phyloP scores from a whole-genome alignment of 108 stramenopile genomes.

The Epipyxis sp. region DNA sequence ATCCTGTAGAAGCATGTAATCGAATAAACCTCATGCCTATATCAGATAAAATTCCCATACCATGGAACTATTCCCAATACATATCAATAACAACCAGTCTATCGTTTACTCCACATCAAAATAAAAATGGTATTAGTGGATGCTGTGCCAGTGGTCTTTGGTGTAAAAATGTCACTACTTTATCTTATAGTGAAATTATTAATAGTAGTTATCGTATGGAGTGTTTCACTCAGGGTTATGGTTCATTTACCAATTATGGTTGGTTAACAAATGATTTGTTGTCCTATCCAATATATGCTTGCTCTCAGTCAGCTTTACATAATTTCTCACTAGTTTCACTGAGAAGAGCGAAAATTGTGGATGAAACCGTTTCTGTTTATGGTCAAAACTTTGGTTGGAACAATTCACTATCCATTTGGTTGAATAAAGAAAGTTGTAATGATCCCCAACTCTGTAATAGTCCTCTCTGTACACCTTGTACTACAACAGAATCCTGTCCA shows the following conservation, averaged over 20 bases:
- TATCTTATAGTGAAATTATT: no score
- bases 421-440: neutral
- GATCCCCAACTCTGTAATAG: neutral
- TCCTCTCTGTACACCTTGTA: neutral
- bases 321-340: neutral
- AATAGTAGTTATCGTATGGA: no score
- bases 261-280: neutral
- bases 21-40: no score
- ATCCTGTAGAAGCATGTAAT: no score
- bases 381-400: neutral
- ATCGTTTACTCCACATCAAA: no score
- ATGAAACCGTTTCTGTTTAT: neutral
- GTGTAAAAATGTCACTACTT: neutral
- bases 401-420: neutral
- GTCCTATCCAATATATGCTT: neutral
- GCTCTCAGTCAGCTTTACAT: neutral
- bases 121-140: neutral
- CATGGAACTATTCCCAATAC: no score
- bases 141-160: neutral
- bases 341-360: neutral
- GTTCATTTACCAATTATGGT: slow-evolving; percentile 6
- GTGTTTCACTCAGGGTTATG: slow-evolving; percentile 8
- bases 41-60: no score
- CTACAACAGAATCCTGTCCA: no score
- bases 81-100: no score